These are phyloP conservation scores for Glutinoglossum americanum DNA, from an alignment of 495 filamentous ascomycete genomes.

Conservation along the genomic window DNA sequence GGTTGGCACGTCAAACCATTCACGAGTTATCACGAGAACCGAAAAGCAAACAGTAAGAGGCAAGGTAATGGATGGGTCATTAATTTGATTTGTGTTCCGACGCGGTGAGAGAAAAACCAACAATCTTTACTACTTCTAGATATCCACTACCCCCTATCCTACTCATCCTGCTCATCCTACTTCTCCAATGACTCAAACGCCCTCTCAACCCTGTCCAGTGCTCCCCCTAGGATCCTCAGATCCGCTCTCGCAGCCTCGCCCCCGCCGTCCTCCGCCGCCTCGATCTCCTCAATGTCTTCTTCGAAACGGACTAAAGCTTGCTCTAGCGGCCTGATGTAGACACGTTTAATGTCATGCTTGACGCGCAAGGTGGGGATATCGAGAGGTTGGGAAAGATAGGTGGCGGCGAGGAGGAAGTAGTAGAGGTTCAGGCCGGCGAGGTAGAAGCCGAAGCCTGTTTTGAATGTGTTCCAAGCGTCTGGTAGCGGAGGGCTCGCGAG, in stretches of 20 bases:
- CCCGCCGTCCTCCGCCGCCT: not conserved
- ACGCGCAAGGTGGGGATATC: not conserved
- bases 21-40: no score
- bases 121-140: no score
- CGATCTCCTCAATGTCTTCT: not conserved
- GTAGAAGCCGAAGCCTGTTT: not conserved
- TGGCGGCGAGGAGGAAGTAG: not conserved
- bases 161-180: no score
- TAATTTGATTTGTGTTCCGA: no score
- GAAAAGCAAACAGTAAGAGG: no score
- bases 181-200: not conserved
- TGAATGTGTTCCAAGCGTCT: not conserved
- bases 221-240: not conserved
- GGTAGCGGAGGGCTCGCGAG: not conserved
- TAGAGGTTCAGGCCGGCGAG: conserved; percentile 1
- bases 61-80: no score
- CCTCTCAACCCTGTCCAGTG: not conserved
- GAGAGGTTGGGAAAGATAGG: not conserved
- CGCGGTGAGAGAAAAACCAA: no score
- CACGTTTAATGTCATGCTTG: not conserved
- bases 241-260: not conserved
- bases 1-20: no score
- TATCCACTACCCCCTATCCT: no score
- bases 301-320: not conserved
- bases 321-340: not conserved